Evolutionary conservation across 495 filamentous ascomycete species (phyloP), one percentile per base, ranked within the genome.

Genomic region (Penicillium roqueforti): DNA sequence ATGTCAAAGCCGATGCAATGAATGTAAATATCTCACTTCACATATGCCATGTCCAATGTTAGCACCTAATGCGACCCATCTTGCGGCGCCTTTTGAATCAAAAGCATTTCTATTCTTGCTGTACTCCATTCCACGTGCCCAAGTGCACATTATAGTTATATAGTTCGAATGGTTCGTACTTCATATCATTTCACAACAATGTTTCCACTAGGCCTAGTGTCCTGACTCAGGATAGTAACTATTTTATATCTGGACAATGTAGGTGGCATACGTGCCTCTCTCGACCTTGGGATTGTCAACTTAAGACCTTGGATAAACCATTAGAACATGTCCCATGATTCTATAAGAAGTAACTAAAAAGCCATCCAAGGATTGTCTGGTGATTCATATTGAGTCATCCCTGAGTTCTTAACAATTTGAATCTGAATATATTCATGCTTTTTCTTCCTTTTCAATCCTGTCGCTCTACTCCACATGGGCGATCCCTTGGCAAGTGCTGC

Each of bases 1-100:
- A 90, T 98, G 82, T 78, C 83, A 51, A 92, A 87, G 73, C 91
- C 89, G 13, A 78, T 83, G 66, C 54, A 83, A 18, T 87, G 62
- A 74, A 50, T 41, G 32, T 40, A 34, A 47, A 44, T 41, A 29
- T 50, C 43, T 55, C 28, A 39, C n/a, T 46, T 52, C 26, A 23
- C 19, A 34, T 43, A 34, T 53, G 22, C 11, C 31, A 22, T 48
- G 7, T 51, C 48, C 25, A 31, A 23, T n/a, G 38, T 23, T 26
- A 47, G 11, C 28, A 42, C 18, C 4, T 51, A 22, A 43, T 26
- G 28, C 16, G 37, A 25, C 39, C 31, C 53, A 55, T 55, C 39
- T 29, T 52, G 22, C 34, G 34, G 34, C 22, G 26, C 48, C 13
- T 22, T 44, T 36, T 36, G 26, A 34, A 34, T 43, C 3, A 43